Percentiles rank a stretch among this genome's conserved stretches.
phyloP scores from a whole-genome alignment of 2,329 filamentous ascomycete genomes.

The Ophiostoma pallidulum region DNA sequence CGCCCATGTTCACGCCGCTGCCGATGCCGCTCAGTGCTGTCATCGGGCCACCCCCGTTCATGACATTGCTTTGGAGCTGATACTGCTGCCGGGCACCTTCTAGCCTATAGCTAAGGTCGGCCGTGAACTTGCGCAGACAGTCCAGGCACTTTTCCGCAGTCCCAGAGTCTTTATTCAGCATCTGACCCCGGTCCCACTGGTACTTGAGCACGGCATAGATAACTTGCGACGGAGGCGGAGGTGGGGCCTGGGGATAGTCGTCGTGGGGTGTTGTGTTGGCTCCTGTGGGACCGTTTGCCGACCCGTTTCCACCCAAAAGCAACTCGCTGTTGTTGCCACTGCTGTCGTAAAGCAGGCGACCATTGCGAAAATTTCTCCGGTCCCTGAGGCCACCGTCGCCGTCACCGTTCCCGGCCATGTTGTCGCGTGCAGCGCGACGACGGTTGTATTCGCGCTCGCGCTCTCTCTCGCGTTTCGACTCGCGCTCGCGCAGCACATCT shows the following conservation, averaged over 20 bases:
- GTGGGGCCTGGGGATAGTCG: constrained; percentile 11
- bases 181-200: constrained; percentile 79
- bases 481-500: constrained; percentile 19
- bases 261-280: not conserved
- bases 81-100: constrained; percentile 45
- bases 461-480: constrained; percentile 12
- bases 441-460: constrained; percentile 14
- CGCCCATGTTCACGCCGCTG: constrained; percentile 32
- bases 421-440: constrained; percentile 7
- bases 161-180: constrained; percentile 34
- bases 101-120: constrained; percentile 46
- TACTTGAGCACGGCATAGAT: constrained; percentile 97
- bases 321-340: constrained; percentile 5
- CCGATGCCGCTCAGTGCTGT: constrained; percentile 15
- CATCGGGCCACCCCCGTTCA: constrained; percentile 8
- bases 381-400: constrained; percentile 1
- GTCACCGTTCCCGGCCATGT: constrained; percentile 1
- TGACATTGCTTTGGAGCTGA: constrained; percentile 34
- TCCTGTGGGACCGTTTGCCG: not conserved
- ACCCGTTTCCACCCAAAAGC: constrained; percentile 5
- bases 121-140: constrained; percentile 52
- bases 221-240: constrained; percentile 56
- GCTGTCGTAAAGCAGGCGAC: constrained; percentile 13
- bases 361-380: constrained; percentile 15
- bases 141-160: constrained; percentile 47